Conservation (phyloP, 129 eudicot genomes). For the Rutidosis leptorrhynchoides region DNA sequence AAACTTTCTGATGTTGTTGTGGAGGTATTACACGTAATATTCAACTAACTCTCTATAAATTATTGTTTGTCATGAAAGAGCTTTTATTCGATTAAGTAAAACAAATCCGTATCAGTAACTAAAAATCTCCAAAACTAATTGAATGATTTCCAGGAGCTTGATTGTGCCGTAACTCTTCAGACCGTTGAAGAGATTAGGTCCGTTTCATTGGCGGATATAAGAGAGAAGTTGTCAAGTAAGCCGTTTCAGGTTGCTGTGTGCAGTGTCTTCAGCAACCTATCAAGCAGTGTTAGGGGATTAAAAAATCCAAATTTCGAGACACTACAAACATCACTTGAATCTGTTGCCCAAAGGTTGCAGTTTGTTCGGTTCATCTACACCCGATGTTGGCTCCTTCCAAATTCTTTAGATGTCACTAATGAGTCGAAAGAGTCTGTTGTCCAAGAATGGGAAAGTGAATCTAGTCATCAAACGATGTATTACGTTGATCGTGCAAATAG, state of each 20-base stretch:
- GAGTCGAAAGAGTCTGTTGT: neutral
- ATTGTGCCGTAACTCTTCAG: neutral
- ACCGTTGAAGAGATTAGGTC: neutral
- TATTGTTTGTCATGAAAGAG: neutral
- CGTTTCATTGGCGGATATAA: neutral
- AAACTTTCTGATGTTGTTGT: slow-evolving; percentile 26
- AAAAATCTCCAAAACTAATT: neutral
- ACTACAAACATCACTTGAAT: slow-evolving; percentile 9
- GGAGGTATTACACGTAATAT: slow-evolving; percentile 7
- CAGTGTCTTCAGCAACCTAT: neutral
- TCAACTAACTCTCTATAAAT: neutral
- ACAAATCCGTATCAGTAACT: too few species aligned
- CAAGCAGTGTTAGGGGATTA: neutral
- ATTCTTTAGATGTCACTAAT: neutral
- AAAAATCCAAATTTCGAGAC: neutral
- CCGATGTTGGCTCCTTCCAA: slow-evolving; percentile 4
- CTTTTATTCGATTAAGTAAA: too few species aligned
- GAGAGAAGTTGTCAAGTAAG: neutral
- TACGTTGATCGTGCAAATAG: neutral
- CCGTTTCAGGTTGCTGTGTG: slow-evolving; percentile 2
- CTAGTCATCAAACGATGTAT: slow-evolving; percentile 5
- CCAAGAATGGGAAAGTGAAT: neutral
- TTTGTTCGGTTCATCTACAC: slow-evolving; percentile 4
- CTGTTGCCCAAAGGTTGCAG: slow-evolving; percentile 6
- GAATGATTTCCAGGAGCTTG: slow-evolving; percentile 2